Evolutionary conservation across 2,329 filamentous ascomycete genomes (phyloP), one percentile per base, ranked within the genome.

Genomic region (Ophiognomonia clavigignenti-juglandacearum): DNA sequence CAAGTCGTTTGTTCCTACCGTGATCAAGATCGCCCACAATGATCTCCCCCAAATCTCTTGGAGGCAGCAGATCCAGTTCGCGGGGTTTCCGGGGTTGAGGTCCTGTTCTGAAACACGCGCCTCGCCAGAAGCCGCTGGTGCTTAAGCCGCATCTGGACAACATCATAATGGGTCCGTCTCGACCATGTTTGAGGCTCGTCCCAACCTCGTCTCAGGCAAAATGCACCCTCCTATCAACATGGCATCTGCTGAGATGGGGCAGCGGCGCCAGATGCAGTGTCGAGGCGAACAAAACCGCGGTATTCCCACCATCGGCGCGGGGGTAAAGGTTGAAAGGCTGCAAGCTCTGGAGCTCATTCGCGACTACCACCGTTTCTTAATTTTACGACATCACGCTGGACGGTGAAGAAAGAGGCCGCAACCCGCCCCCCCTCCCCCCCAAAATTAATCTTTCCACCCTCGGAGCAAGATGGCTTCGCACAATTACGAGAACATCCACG

Each of bases 401-500:
- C 43, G 48, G 43, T 44, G 23, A 36, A 22, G 2, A 20, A 31
- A 42, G 46, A 45, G 45, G 43, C 49, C 46, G 42, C 45, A 40
- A 20, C 45, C 45, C 26, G 23, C 49, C 22, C 49, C 46, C 38
- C 45, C 36, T 24, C 45, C 45, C 26, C 29, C 49, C 22, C 35
- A 6, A 34, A 16, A 16, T 34, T 22, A 34, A n/a, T n/a, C 20
- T 40, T 41, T 19, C n/a, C 9, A 37, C n/a, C 31, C 43, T 6
- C 41, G 19, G 22, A 16, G 19, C 40, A 36, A 16, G n/a, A 51
- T 45, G 46, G 46, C 46, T 20, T 43, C 46, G 19, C 51, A 51
- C 43, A 59, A 62, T 46, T 65, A 67, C 55, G 54, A 60, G 37
- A 59, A 60, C 47, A 45, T 67, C 39, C 53, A 58, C 26, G 45